Conservation (phyloP, 768 basidiomycete species). For the Tylopilus cervinicoccineus region DNA sequence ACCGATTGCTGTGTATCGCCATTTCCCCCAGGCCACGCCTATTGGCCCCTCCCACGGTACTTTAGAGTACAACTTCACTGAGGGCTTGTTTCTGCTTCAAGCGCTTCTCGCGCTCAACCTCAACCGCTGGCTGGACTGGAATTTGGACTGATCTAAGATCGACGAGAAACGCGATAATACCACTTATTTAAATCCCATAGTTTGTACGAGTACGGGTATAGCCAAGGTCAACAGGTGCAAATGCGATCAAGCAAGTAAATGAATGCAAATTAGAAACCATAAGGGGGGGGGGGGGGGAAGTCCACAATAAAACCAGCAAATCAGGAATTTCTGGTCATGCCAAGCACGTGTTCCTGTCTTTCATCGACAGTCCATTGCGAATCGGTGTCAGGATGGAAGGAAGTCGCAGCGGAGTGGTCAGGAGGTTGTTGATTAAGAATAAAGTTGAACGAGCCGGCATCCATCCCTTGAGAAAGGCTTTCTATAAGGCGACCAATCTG, state of each 20-base stretch:
- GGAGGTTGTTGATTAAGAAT: constrained; percentile 37
- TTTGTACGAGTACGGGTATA: constrained; percentile 32
- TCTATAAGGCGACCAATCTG: constrained; percentile 85
- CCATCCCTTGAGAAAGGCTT: constrained; percentile 74
- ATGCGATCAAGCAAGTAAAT: constrained; percentile 13
- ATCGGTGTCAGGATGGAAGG: constrained; percentile 57
- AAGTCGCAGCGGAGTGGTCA: constrained; percentile 59
- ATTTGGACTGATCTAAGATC: constrained; percentile 33
- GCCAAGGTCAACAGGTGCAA: constrained; percentile 19
- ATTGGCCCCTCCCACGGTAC: constrained; percentile 64
- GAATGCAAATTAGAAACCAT: constrained; percentile 12
- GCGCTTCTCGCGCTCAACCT: constrained; percentile 62
- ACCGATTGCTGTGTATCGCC: constrained; percentile 56
- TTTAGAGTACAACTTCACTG: constrained; percentile 59
- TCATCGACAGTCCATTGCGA: constrained; percentile 73
- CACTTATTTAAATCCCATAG: constrained; percentile 32
- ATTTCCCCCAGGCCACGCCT: constrained; percentile 46
- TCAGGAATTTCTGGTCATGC: constrained; percentile 32
- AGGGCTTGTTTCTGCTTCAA: constrained; percentile 58
- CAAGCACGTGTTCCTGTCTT: constrained; percentile 68
- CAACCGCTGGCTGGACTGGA: constrained; percentile 71
- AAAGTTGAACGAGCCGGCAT: constrained; percentile 83
- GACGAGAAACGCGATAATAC: constrained; percentile 14
- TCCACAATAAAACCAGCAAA: constrained; percentile 25
- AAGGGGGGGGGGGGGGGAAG: constrained; percentile 5